Base-by-base conservation (phyloP, 768 basidiomycete genomes). In the Lepiota brunneoincarnata region DNA sequence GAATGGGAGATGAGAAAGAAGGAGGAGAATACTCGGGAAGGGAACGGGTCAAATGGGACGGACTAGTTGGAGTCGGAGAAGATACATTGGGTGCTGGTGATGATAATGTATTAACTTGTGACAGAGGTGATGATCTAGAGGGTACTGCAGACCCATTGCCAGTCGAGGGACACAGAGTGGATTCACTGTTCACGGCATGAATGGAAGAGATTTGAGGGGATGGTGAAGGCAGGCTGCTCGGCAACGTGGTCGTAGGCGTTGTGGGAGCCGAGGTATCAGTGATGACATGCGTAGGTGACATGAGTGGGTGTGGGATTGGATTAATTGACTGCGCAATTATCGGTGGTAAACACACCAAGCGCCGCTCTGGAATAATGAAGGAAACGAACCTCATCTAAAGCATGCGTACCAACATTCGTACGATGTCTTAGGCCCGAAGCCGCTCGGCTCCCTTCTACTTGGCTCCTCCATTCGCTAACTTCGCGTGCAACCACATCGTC, bases 401-500 rank as follows among this genome's bases (percentile, higher is more conserved):
- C 59, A 55, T 63, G 62, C n/a, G 58, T 61, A 15, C 58, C 55
- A 12, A 43, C 43, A 38, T 65, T 67, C 38, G 60, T 68, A 43
- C 76, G 62, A 51, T 69, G 72, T 56, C 72, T 63, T 23, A 72
- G 60, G 23, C 56, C 54, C 26, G 64, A 61, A 17, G 52, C 56
- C 56, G 59, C 57, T 34, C 66, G 71, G 55, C 64, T 67, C 50
- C 73, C 64, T 23, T 44, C 49, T 14, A 73, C 71, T 49, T 76
- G 69, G 11, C 66, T 73, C 53, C 81, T 69, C 84, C 84, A 83
- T 65, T 79, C 78, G 17, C 70, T 68, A 10, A 80, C 73, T 59
- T 84, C 82, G 47, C 64, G 70, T 5, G 78, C 71, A 40, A 75
- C 71, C 39, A 84, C 69, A n/a, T 73, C 71, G 40, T 82, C 79